phyloP scores from a whole-genome alignment of 805 yeast species.

The Scheffersomyces coipomensis region DNA sequence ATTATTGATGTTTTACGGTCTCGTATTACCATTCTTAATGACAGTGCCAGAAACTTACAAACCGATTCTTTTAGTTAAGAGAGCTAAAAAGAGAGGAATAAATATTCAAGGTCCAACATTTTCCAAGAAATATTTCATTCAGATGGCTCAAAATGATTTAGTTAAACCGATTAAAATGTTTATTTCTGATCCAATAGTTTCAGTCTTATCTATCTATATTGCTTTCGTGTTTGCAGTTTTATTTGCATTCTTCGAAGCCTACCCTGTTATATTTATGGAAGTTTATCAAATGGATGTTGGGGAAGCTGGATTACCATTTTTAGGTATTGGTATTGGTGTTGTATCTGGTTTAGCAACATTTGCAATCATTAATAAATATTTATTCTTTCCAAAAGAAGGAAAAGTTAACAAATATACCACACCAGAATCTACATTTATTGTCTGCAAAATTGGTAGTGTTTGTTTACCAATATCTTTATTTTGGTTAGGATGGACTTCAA shows the following conservation, averaged over 20 bases:
- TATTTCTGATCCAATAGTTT: constrained; percentile 70
- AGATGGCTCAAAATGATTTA: constrained; percentile 49
- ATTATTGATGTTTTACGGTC: constrained; percentile 64
- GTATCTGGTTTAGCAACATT: constrained; percentile 53
- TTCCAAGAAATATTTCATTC: constrained; percentile 39
- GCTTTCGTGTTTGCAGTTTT: constrained; percentile 76
- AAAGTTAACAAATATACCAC: constrained; percentile 49
- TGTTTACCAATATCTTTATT: constrained; percentile 67
- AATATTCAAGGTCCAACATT: constrained; percentile 37
- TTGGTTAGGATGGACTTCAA: constrained; percentile 82
- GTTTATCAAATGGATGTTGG: constrained; percentile 60
- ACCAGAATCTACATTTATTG: constrained; percentile 60
- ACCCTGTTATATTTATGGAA: constrained; percentile 70
- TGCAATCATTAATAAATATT: constrained; percentile 45
- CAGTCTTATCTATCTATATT: constrained; percentile 64
- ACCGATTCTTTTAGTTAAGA: constrained; percentile 54
- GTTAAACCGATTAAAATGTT: constrained; percentile 69
- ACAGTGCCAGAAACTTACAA: constrained; percentile 74
- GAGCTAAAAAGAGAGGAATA: constrained; percentile 63
- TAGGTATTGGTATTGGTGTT: constrained; percentile 72
- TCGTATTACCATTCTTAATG: constrained; percentile 49
- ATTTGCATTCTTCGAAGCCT: constrained; percentile 79
- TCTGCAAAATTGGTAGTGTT: constrained; percentile 67
- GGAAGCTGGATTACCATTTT: constrained; percentile 64
- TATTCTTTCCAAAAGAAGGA: constrained; percentile 61